These are phyloP conservation scores for Saururus chinensis DNA, from an alignment of 164 flowering plant genomes.

Conservation along the genomic window DNA sequence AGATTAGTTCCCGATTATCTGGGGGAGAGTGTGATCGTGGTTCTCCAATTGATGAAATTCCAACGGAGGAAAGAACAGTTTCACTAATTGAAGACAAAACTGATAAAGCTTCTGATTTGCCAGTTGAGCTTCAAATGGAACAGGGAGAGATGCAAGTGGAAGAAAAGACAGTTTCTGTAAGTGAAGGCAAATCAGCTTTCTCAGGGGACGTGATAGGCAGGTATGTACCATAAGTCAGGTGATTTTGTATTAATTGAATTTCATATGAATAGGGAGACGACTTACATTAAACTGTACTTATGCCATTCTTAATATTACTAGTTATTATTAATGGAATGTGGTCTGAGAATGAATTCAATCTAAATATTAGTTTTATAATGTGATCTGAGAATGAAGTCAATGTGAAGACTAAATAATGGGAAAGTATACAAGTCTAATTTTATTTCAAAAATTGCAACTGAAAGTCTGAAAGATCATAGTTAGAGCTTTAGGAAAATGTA, in stretches of 20 bases:
- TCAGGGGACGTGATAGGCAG: slow-evolving; percentile 33
- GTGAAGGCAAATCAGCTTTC: slow-evolving; percentile 11
- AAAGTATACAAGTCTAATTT: too few species aligned
- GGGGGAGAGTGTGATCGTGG: slow-evolving; percentile 11
- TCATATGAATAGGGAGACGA: too few species aligned
- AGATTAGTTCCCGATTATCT: slow-evolving; percentile 52
- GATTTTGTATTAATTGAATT: too few species aligned
- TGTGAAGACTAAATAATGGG: too few species aligned
- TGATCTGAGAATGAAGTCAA: too few species aligned
- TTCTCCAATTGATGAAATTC: background rate
- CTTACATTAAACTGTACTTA: too few species aligned
- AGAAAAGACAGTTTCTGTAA: background rate
- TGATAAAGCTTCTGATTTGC: slow-evolving; percentile 5
- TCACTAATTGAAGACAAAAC: slow-evolving; percentile 8
- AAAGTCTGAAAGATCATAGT: background rate
- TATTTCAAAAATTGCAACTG: too few species aligned
- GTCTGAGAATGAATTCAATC: too few species aligned
- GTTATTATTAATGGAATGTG: too few species aligned
- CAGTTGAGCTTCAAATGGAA: slow-evolving; percentile 26
- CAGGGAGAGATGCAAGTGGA: slow-evolving; percentile 4
- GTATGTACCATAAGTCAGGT: slow-evolving; percentile 14
- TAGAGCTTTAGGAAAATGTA: background rate
- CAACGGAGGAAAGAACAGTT: background rate
- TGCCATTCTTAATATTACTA: too few species aligned
- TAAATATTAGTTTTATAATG: too few species aligned